A percentile compares a stretch with the other conserved stretches of the same genome.
phyloP scores from a whole-genome alignment of 768 basidiomycete genomes.

The Podaxis rugospora region DNA sequence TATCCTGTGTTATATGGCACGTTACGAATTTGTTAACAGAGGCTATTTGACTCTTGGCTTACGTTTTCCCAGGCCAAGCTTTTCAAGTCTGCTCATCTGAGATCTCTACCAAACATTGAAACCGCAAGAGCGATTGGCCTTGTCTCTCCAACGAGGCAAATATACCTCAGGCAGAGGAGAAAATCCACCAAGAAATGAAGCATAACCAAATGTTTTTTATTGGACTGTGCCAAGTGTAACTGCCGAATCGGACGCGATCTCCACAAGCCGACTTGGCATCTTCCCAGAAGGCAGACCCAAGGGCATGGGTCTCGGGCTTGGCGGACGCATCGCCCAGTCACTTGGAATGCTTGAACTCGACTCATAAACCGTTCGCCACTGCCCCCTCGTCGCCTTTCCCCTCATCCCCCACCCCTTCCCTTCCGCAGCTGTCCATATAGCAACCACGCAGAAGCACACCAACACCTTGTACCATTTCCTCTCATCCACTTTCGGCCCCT shows the following conservation, averaged over 20 bases:
- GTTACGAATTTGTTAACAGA: not conserved
- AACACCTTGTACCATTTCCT: not conserved
- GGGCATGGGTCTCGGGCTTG: constrained; percentile 12
- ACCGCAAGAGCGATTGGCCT: not conserved
- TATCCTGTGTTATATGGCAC: not conserved
- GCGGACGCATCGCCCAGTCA: constrained; percentile 8
- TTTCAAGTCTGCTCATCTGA: not conserved
- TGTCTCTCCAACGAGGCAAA: not conserved
- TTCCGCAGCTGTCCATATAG: not conserved
- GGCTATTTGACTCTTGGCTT: constrained; percentile 1
- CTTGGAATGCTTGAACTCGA: constrained; percentile 7
- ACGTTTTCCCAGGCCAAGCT: not conserved
- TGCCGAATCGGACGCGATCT: not conserved
- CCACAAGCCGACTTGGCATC: constrained; percentile 10
- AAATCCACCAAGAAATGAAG: not conserved
- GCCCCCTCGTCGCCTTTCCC: not conserved
- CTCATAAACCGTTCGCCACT: constrained; percentile 7
- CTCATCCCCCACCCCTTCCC: not conserved
- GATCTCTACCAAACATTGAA: not conserved
- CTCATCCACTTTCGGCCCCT: not conserved
- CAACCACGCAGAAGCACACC: not conserved
- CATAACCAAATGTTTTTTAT: not conserved
- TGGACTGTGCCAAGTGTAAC: not conserved
- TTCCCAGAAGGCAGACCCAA: constrained; percentile 11
- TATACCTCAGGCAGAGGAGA: not conserved